Evolutionary conservation across 768 basidiomycete genomes (phyloP).

Genomic region (Gloeophyllum trabeum): DNA sequence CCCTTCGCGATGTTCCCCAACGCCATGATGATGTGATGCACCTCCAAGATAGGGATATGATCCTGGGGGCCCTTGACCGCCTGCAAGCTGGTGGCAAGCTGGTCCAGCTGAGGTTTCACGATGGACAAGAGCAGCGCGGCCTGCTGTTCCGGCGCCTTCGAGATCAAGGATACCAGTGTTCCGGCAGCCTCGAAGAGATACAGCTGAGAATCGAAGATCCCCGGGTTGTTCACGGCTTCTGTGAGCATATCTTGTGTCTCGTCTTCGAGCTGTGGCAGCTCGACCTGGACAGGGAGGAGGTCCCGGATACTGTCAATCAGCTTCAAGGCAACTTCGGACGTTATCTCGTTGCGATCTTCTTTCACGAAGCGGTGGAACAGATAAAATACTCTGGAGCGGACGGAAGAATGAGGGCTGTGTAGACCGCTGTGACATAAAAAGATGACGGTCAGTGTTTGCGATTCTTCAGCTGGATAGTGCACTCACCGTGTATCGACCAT

Average conservation of each 20-base stretch:
- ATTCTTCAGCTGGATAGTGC: not conserved
- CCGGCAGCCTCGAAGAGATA: constrained; percentile 93
- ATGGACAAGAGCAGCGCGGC: constrained; percentile 60
- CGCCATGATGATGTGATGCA: constrained; percentile 92
- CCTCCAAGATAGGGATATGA: constrained; percentile 67
- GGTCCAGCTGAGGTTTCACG: constrained; percentile 72
- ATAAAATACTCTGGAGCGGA: constrained; percentile 78
- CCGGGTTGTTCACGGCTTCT: constrained; percentile 68
- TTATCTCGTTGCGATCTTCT: constrained; percentile 70
- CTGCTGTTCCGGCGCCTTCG: constrained; percentile 55
- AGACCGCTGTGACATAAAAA: constrained; percentile 35
- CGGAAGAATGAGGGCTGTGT: constrained; percentile 60
- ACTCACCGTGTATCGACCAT: constrained; percentile 77
- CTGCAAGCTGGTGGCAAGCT: constrained; percentile 47
- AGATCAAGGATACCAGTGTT: constrained; percentile 69
- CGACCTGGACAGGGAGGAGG: constrained; percentile 62
- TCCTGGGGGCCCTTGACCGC: constrained; percentile 50
- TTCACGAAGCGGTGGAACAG: constrained; percentile 89
- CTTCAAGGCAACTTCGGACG: constrained; percentile 53
- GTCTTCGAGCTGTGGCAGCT: constrained; percentile 69
- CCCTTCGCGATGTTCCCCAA: constrained; percentile 93
- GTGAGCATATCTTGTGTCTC: constrained; percentile 60
- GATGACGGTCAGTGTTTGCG: not conserved
- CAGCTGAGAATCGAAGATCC: constrained; percentile 78
- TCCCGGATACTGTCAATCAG: constrained; percentile 72